Evolutionary conservation across 2,329 filamentous ascomycete genomes (phyloP).

Genomic region (Macrophomina pseudophaseolina): DNA sequence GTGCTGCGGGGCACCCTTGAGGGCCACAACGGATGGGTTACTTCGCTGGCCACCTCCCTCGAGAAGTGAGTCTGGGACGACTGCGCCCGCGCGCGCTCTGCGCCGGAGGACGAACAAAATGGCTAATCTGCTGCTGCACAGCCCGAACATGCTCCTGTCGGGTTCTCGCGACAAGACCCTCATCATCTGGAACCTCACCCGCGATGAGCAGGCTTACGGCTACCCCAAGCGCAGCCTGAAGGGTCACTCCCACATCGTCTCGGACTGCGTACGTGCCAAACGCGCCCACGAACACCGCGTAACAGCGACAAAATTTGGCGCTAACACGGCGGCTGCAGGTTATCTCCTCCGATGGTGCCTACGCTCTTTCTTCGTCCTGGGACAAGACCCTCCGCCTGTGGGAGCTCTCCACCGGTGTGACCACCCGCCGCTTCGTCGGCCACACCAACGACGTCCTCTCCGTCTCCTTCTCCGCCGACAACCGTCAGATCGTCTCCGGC

Average conservation of each 20-base stretch:
- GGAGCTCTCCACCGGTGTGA: slow-evolving; percentile 97
- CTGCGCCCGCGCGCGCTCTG: slow-evolving; percentile 21
- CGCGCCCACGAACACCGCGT: slow-evolving; percentile 29
- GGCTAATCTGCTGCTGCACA: slow-evolving; percentile 47
- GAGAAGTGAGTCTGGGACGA: slow-evolving; percentile 76
- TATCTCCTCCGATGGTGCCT: slow-evolving; percentile 99
- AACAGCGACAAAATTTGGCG: slow-evolving; percentile 42
- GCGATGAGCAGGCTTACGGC: slow-evolving; percentile 96
- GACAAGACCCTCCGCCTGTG: slow-evolving; percentile 99
- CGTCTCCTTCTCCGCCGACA: slow-evolving; percentile 99
- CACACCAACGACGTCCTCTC: slow-evolving; percentile 99
- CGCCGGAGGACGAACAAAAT: slow-evolving; percentile 12
- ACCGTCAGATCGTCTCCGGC: slow-evolving; percentile 99
- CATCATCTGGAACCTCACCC: slow-evolving; percentile 99
- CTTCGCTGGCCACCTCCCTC: slow-evolving; percentile 95
- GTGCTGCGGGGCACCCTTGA: slow-evolving; percentile 96
- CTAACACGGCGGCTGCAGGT: slow-evolving; percentile 63
- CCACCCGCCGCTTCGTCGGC: slow-evolving; percentile 97
- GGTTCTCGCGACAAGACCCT: slow-evolving; percentile 97
- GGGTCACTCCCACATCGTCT: slow-evolving; percentile 99
- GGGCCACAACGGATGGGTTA: slow-evolving; percentile 99
- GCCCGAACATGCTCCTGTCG: slow-evolving; percentile 99
- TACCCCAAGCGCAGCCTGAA: slow-evolving; percentile 99
- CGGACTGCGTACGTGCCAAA: slow-evolving; percentile 86
- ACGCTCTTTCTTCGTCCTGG: slow-evolving; percentile 98